Conservation (phyloP, 2,329 filamentous ascomycete genomes). For the Epichloe gansuensis region DNA sequence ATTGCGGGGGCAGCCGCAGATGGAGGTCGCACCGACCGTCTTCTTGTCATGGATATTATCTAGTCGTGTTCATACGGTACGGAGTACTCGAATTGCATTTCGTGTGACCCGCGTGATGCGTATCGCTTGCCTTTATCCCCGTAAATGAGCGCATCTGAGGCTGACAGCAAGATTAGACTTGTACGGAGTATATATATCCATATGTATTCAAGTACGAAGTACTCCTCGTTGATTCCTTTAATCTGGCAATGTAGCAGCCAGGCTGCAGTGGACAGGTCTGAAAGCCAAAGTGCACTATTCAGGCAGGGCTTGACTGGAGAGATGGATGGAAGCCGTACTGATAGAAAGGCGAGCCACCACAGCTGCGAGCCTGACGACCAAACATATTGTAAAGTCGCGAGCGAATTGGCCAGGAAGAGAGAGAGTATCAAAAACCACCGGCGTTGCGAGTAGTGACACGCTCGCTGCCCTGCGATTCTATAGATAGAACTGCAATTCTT, state of each 20-base stretch:
- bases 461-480: background rate
- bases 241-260: background rate
- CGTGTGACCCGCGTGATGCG: no score
- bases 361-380: background rate
- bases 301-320: background rate
- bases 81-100: no score
- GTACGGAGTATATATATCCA: background rate
- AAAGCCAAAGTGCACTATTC: no score
- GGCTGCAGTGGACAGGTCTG: no score
- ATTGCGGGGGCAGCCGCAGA: constrained; percentile 1
- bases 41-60: background rate
- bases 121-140: no score
- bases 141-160: no score
- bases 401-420: background rate
- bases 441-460: background rate
- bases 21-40: constrained; percentile 4
- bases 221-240: constrained; percentile 2
- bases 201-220: no score
- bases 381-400: background rate
- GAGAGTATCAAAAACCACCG: background rate
- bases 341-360: background rate
- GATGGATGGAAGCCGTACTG: no score
- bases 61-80: no score
- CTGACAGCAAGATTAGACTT: no score
- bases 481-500: background rate